Conservation (phyloP, 2,329 filamentous ascomycete genomes). For the Elsinoe batatas region DNA sequence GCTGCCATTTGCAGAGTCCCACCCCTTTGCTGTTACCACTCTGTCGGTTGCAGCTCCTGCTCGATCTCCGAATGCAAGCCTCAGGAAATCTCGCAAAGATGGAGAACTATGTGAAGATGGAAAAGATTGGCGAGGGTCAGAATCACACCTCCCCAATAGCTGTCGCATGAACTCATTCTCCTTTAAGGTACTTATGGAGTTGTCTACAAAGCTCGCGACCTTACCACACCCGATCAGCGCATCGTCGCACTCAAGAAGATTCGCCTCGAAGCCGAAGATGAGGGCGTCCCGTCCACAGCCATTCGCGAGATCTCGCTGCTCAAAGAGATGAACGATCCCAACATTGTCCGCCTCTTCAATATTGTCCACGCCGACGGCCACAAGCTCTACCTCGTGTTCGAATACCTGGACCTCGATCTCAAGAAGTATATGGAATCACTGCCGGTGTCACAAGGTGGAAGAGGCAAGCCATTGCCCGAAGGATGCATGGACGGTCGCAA, state of each 20-base stretch:
- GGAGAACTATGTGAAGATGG: constrained; percentile 95
- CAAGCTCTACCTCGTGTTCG: constrained; percentile 88
- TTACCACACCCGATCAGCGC: constrained; percentile 62
- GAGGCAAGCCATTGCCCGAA: constrained; percentile 75
- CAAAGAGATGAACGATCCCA: constrained; percentile 88
- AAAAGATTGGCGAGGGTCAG: constrained; percentile 92
- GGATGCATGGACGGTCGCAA: constrained; percentile 51
- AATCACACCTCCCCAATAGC: constrained; percentile 8
- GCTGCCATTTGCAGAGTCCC: not conserved
- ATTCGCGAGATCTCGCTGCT: constrained; percentile 90
- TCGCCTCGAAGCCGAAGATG: constrained; percentile 86
- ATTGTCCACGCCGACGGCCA: constrained; percentile 92
- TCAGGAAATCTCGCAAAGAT: constrained; percentile 37
- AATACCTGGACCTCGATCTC: constrained; percentile 82
- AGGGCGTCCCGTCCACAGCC: constrained; percentile 83
- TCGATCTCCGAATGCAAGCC: not conserved
- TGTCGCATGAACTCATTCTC: constrained; percentile 12
- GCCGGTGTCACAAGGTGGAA: constrained; percentile 71
- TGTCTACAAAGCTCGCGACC: constrained; percentile 87
- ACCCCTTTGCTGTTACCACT: not conserved
- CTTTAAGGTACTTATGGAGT: constrained; percentile 78
- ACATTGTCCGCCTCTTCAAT: constrained; percentile 79
- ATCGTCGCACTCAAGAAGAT: constrained; percentile 95
- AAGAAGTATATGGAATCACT: constrained; percentile 96
- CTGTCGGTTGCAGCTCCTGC: constrained; percentile 4